Conservation (phyloP, 2,329 filamentous ascomycete genomes). For the Zymoseptoria tritici region DNA sequence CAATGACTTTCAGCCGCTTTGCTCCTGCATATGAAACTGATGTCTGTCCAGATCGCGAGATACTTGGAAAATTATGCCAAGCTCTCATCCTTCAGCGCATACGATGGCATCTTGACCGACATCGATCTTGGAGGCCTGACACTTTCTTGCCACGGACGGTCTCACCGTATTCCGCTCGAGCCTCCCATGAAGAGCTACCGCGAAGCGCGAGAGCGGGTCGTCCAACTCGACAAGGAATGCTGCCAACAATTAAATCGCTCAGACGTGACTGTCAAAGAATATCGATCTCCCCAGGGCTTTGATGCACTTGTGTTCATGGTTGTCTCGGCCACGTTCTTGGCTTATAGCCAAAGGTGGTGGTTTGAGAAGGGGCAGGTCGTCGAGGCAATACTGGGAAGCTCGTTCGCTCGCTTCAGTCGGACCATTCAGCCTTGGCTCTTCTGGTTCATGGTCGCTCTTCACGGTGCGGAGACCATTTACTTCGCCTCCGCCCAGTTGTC, state of each 20-base stretch:
- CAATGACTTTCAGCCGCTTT: background rate
- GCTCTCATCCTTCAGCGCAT: conserved; percentile 49
- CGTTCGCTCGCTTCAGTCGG: conserved; percentile 52
- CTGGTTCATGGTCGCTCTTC: conserved; percentile 54
- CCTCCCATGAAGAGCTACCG: conserved; percentile 62
- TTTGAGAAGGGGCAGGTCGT: conserved; percentile 45
- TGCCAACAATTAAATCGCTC: conserved; percentile 55
- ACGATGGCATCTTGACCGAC: conserved; percentile 56
- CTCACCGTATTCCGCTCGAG: conserved; percentile 53
- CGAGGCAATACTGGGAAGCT: conserved; percentile 40
- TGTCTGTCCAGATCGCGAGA: conserved; percentile 46
- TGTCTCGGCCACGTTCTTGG: conserved; percentile 49
- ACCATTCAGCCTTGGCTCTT: conserved; percentile 54
- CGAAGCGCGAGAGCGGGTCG: conserved; percentile 62
- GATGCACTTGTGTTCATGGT: conserved; percentile 50
- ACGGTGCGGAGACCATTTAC: conserved; percentile 53
- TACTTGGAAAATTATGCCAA: conserved; percentile 68
- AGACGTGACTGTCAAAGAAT: conserved; percentile 48
- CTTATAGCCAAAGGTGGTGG: conserved; percentile 43
- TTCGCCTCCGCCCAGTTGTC: conserved; percentile 42
- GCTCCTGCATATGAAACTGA: conserved; percentile 1
- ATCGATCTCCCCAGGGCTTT: conserved; percentile 42
- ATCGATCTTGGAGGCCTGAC: conserved; percentile 57
- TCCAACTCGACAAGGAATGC: conserved; percentile 62
- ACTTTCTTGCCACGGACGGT: conserved; percentile 47